A percentile compares a stretch with the other conserved stretches of the same genome.
phyloP scores from a whole-genome alignment of 2,329 filamentous ascomycete genomes.

The Talaromyces albobiverticillius region DNA sequence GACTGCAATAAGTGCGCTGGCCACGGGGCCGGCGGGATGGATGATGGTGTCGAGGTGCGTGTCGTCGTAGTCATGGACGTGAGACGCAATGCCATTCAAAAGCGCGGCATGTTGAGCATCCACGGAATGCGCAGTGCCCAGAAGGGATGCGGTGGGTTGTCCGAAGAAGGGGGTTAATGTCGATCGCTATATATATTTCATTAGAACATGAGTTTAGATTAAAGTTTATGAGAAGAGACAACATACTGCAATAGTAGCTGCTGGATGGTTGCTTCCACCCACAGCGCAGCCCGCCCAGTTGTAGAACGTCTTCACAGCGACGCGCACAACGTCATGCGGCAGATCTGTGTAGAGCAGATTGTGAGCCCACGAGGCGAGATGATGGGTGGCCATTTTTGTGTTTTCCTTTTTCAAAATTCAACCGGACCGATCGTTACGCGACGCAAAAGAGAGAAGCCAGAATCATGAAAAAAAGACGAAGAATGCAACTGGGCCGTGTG shows the following conservation, averaged over 20 bases:
- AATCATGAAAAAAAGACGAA: too few species aligned
- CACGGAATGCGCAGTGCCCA: conserved; percentile 25
- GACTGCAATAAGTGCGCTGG: conserved; percentile 44
- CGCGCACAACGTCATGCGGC: conserved; percentile 33
- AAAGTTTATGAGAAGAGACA: not conserved
- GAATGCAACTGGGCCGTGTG: too few species aligned
- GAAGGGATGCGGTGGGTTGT: conserved; percentile 33
- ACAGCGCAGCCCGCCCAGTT: conserved; percentile 56
- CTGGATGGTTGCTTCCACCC: conserved; percentile 49
- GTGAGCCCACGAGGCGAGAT: not conserved
- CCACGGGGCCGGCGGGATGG: conserved; percentile 53
- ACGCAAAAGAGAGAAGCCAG: too few species aligned
- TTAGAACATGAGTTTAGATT: not conserved
- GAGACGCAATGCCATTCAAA: conserved; percentile 55
- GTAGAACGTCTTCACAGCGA: conserved; percentile 50
- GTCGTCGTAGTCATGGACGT: conserved; percentile 58
- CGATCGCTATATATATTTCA: not conserved
- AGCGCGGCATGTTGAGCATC: conserved; percentile 52
- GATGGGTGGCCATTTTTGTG: not conserved
- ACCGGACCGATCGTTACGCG: too few species aligned
- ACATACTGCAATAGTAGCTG: conserved; percentile 37
- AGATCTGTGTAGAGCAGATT: not conserved
- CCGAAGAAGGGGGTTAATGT: conserved; percentile 38
- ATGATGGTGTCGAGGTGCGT: conserved; percentile 57
- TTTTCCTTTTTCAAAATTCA: not conserved